phyloP scores from a whole-genome alignment of 1,284 basidiomycete species.

The Ustilago nuda region DNA sequence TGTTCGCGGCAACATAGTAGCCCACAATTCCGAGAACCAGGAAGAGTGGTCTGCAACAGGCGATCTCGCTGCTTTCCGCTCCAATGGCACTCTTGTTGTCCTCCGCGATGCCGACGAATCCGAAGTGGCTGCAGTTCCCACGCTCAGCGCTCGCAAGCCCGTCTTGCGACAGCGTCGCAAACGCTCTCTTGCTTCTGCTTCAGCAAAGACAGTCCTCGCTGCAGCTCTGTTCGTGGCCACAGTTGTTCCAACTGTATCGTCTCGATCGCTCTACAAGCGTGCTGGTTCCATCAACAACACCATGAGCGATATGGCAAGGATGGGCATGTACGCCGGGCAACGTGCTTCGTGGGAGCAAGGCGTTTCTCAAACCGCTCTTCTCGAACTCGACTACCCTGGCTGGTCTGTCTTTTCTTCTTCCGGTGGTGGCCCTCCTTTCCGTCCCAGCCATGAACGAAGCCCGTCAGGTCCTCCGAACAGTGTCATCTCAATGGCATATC shows the following conservation, averaged over 20 bases:
- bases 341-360: conserved; percentile 68
- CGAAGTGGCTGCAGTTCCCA: conserved; percentile 31
- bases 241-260: conserved; percentile 11
- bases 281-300: conserved; percentile 52
- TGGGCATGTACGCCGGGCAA: conserved; percentile 56
- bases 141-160: conserved; percentile 35
- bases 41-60: conserved; percentile 56
- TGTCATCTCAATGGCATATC: conserved; percentile 58
- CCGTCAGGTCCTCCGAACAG: conserved; percentile 31
- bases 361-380: conserved; percentile 59
- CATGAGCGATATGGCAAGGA: conserved; percentile 51
- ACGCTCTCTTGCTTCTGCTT: conserved; percentile 6
- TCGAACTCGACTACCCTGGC: conserved; percentile 57
- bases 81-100: conserved; percentile 66
- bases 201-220: conserved; percentile 23
- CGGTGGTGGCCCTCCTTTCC: conserved; percentile 48
- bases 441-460: conserved; percentile 29
- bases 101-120: conserved; percentile 45
- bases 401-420: conserved; percentile 59
- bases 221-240: conserved; percentile 16
- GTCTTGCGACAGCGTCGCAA: conserved; percentile 32
- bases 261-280: conserved; percentile 21
- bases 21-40: conserved; percentile 3
- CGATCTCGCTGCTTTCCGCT: conserved; percentile 58
- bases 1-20: conserved; percentile 55